Base-by-base conservation (phyloP, 768 basidiomycete species). In the Pleurotus ostreatus region DNA sequence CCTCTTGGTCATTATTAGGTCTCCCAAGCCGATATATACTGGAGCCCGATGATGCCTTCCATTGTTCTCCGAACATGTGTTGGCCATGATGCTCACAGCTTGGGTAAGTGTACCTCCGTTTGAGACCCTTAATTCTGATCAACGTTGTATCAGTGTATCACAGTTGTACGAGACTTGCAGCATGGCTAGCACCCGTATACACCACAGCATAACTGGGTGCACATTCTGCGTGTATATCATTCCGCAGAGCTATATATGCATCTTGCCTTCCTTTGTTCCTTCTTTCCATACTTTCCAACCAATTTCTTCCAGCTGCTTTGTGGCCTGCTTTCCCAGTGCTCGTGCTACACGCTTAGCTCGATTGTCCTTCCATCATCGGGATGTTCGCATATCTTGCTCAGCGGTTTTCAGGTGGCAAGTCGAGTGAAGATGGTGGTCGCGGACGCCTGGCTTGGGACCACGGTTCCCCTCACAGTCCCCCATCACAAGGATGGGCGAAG, bases 231-330 rank as follows among this genome's bases (percentile, higher is more conserved):
- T 53, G 51, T 39, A 38, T 53, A 23, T 39, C 51, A 53, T 38
- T 53, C 51, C 51, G 51, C 51, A 53, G 51, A 41, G 11, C n/a
- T 53, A 53, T 53, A 53, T 53, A 53, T 22, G 7, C 38, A 41
- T 8, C 15, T 26, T 7, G 38, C 37, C 37, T 20, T 5, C 51
- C 41, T 15, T 20, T 11, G 2, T 53, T 11, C 51, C 39, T 53
- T 22, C 39, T 20, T 53, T 53, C 20, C 16, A 18, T 34, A 51
- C 22, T 16, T 30, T 53, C 18, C 12, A 18, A 25, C n/a, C 51
- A 12, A 9, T 39, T 16, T 30, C 34, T 18, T 37, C n/a, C 26
- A 5, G 4, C 41, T n/a, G 16, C 39, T 53, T 38, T 39, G 22
- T 34, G 51, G 12, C n/a, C 13, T 53, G 16, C 37, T 16, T 23